phyloP scores from a whole-genome alignment of 2,329 filamentous ascomycete species.

The Raffaelea albimanens region DNA sequence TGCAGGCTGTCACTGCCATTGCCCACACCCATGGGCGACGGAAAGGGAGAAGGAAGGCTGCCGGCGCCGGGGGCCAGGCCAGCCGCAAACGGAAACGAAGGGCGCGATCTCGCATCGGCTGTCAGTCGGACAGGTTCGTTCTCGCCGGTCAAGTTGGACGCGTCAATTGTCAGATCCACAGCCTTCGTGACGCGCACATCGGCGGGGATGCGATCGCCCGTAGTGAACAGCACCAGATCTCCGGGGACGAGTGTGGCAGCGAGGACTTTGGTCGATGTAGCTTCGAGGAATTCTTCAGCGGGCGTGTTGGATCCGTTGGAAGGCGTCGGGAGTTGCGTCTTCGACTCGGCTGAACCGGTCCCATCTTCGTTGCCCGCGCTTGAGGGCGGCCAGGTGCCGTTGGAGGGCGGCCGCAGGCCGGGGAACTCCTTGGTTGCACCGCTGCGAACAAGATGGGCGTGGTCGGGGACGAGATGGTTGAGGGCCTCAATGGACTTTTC shows the following conservation, averaged over 20 bases:
- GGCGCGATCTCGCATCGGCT: conserved; percentile 43
- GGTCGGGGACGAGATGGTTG: conserved; percentile 87
- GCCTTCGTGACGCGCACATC: conserved; percentile 91
- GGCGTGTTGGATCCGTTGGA: conserved; percentile 45
- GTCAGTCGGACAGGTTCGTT: conserved; percentile 85
- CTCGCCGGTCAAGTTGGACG: conserved; percentile 93
- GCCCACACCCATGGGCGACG: conserved; percentile 19
- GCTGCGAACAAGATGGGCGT: conserved; percentile 80
- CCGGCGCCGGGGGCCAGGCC: conserved; percentile 7
- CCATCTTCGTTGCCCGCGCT: conserved; percentile 18
- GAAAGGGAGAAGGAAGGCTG: conserved; percentile 21
- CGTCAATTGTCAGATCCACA: conserved; percentile 85
- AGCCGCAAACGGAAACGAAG: conserved; percentile 4
- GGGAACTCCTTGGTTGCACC: conserved; percentile 27
- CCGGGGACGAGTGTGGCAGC: conserved; percentile 83
- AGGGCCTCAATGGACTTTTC: conserved; percentile 95
- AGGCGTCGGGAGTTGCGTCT: conserved; percentile 13
- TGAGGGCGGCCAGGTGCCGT: conserved; percentile 34
- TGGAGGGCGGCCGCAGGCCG: conserved; percentile 24
- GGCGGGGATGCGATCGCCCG: conserved; percentile 90
- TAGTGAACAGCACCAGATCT: conserved; percentile 87
- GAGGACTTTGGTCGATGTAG: conserved; percentile 73
- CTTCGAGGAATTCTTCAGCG: conserved; percentile 55
- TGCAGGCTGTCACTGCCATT: not conserved
- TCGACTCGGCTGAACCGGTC: not conserved